phyloP scores from a whole-genome alignment of 2,329 filamentous ascomycete genomes.

The Thermothelomyces thermophilus region DNA sequence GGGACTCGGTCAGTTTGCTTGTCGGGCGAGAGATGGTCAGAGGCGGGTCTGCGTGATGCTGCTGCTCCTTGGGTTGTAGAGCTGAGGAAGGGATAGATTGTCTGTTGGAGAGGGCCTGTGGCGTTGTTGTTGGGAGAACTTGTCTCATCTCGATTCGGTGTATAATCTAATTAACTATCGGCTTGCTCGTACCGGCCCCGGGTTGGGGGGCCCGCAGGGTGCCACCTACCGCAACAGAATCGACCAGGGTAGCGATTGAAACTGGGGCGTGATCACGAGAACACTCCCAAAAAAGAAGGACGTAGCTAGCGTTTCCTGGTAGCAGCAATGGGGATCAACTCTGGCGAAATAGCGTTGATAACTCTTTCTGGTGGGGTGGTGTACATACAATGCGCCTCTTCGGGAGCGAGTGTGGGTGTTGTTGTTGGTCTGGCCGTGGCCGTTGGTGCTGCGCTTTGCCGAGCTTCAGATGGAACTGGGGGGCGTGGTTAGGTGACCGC shows the following conservation, averaged over 20 bases:
- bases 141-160: slow-evolving; percentile 9
- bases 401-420: not conserved
- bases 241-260: slow-evolving; percentile 11
- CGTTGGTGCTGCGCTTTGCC: not conserved
- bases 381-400: not conserved
- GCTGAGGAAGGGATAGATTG: not conserved
- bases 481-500: no score
- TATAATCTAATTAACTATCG: no score
- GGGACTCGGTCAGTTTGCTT: no score
- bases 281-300: slow-evolving; percentile 17
- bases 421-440: not conserved
- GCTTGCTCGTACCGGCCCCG: not conserved
- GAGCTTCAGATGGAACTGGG: not conserved
- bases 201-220: slow-evolving; percentile 7
- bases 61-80: not conserved
- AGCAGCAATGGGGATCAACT: slow-evolving; percentile 4
- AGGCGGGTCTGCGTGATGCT: not conserved
- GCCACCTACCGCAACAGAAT: slow-evolving; percentile 1
- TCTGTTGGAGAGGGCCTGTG: slow-evolving; percentile 1
- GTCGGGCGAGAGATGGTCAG: no score
- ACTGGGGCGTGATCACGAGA: slow-evolving; percentile 21
- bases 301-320: slow-evolving; percentile 13
- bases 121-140: slow-evolving; percentile 7
- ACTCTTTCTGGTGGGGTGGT: not conserved
- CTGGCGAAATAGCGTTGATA: not conserved